Base-by-base conservation (phyloP, 306 rosid species). In the Crataegus laevigata region DNA sequence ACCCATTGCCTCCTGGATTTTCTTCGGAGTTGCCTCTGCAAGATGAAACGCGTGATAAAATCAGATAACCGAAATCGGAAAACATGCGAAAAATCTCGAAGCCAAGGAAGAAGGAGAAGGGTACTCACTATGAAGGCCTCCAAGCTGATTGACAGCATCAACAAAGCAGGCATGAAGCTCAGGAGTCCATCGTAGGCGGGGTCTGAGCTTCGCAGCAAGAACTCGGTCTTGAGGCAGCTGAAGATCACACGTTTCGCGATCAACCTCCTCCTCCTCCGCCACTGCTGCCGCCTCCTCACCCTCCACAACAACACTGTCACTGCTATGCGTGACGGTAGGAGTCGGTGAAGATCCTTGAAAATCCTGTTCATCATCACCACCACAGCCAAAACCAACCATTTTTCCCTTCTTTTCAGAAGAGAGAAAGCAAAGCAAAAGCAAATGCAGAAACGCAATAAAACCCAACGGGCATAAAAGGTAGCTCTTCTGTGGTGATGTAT, bases 161-260 rank as follows among this genome's bases (percentile, higher is more conserved):
- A 78, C 72, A 63, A 78, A 78, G 40, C 71, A 12, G 71, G 58
- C 71, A 62, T 78, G 81, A 71, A 78, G 81, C n/a, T 71, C 66
- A 43, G 66, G 65, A 64, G 57, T 78, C 81, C 81, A 78, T 42
- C 76, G 59, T 12, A 71, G 81, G 43, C 77, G 72, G 40, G 81
- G 32, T 43, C 52, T 78, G 72, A 51, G 43, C 14, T 63, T 45
- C 3, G 43, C 7, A 13, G 24, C 7, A 4, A 19, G 40, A 45
- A 45, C 47, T 14, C 0, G 1, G 24, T 24, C 25, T 5, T 24
- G 59, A 15, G 50, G 9, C 22, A 9, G 14, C 10, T 63, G n/a
- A 59, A 62, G 47, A 29, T 29, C 50, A n/a, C 50, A 70, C 15
- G 50, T 75, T 14, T 29, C 51, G 4, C 30, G 52, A 8, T 25